Percentiles rank a stretch among this genome's conserved stretches.
Conservation (phyloP, 2,329 filamentous ascomycete species). For the Knufia petricola region DNA sequence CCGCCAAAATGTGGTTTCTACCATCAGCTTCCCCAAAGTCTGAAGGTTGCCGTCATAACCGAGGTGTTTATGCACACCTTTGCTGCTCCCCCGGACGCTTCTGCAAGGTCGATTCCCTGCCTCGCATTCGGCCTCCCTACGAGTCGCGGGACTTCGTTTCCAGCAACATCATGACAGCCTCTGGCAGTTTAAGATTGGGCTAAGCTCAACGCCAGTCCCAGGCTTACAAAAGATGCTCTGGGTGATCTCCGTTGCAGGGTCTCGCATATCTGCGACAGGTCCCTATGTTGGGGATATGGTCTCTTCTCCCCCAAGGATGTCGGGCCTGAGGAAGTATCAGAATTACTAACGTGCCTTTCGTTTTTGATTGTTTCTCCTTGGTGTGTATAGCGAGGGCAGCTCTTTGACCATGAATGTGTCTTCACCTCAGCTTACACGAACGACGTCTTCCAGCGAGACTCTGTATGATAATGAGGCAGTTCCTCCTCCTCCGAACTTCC, state of each 20-base stretch:
- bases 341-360: not conserved
- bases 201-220: not conserved
- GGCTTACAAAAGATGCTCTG: too few species aligned
- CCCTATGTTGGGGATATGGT: not conserved
- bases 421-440: not conserved
- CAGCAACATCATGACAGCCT: not conserved
- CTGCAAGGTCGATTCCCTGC: not conserved
- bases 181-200: not conserved
- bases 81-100: not conserved
- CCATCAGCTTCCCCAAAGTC: not conserved
- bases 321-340: not conserved
- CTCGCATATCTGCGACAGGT: not conserved
- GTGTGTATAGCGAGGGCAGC: not conserved
- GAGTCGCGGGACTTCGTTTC: not conserved
- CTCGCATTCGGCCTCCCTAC: not conserved
- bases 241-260: not conserved
- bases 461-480: not conserved
- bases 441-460: not conserved
- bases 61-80: not conserved
- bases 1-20: not conserved
- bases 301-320: not conserved
- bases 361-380: not conserved
- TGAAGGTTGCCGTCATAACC: not conserved
- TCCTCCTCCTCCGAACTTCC: not conserved
- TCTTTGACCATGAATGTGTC: not conserved